Base-by-base conservation (phyloP, 2,329 filamentous ascomycete species). In the Corinectria fuckeliana region DNA sequence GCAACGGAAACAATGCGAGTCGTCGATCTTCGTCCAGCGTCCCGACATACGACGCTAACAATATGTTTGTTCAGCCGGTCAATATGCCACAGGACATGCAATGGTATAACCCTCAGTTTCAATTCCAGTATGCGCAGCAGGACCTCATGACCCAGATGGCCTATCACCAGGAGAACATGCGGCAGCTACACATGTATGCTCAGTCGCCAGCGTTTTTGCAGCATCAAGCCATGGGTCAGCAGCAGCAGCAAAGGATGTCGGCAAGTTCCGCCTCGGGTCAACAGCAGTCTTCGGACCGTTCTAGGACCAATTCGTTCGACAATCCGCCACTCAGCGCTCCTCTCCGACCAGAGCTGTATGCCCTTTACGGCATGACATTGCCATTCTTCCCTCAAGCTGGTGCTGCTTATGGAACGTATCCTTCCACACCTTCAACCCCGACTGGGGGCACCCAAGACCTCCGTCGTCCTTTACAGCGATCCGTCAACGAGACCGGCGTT, bases 271-370 rank as follows among this genome's bases (percentile, higher is more conserved):
- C 60, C 8, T 64, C 71, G 1, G 66, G 64, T 1, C 72, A 74
- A 49, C 69, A 72, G 41, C 71, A 67, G 32, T 65, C 75, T 18
- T 69, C 75, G 26, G 80, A 85, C 67, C 76, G 87, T 62, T 83
- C 85, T 34, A 81, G 87, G 61, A 88, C 85, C 6, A 87, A 84
- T 69, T 88, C 86, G 11, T 85, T 88, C 67, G 86, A 89, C 67
- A 87, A 83, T 54, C 79, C 84, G 16, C 86, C 86, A 5, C 71
- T 87, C 34, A 84, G 80, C n/a, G 84, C 85, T 1, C 84, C 86
- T 2, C 69, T 87, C 3, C 81, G 82, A 9, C 82, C 82, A 1
- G 86, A 89, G 11, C 70, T 86, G 63, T 88, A 83, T 70, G 78
- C 81, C 58, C 80, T 85, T 61, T 81, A 79, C 47, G 72, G 73